Conservation (phyloP, 2,329 filamentous ascomycete species). For the Tolypocladium guangdongense region DNA sequence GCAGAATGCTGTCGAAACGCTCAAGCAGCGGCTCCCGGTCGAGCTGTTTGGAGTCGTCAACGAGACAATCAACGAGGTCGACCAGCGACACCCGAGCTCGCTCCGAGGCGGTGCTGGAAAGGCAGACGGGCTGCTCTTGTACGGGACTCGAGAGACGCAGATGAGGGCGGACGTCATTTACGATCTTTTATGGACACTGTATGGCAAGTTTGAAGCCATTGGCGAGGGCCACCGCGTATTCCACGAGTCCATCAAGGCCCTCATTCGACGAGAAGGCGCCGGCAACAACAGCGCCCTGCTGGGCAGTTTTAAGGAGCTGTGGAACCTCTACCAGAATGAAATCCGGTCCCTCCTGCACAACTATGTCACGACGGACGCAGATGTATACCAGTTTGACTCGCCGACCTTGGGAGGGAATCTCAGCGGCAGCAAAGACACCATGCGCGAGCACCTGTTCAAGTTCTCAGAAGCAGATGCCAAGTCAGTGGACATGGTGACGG, state of each 20-base stretch:
- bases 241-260: slow-evolving; percentile 81
- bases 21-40: slow-evolving; percentile 87
- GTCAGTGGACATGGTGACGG: slow-evolving; percentile 65
- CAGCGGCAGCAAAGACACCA: slow-evolving; percentile 34
- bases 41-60: slow-evolving; percentile 91
- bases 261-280: slow-evolving; percentile 69
- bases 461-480: slow-evolving; percentile 77
- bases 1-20: slow-evolving; percentile 75
- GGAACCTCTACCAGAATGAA: slow-evolving; percentile 97
- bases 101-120: slow-evolving; percentile 46
- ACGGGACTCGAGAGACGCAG: slow-evolving; percentile 59
- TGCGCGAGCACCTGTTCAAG: slow-evolving; percentile 65
- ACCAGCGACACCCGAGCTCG: slow-evolving; percentile 82
- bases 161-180: slow-evolving; percentile 78
- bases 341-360: slow-evolving; percentile 90
- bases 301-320: slow-evolving; percentile 88
- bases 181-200: slow-evolving; percentile 83
- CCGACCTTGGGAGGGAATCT: slow-evolving; percentile 34
- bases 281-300: slow-evolving; percentile 56
- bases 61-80: slow-evolving; percentile 88
- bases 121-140: slow-evolving; percentile 48
- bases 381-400: slow-evolving; percentile 55
- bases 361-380: slow-evolving; percentile 86
- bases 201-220: slow-evolving; percentile 95
- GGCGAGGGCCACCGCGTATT: slow-evolving; percentile 90